These are phyloP conservation scores for Phialophora expanda DNA, from an alignment of 2,329 filamentous ascomycete genomes.

Conservation along the genomic window DNA sequence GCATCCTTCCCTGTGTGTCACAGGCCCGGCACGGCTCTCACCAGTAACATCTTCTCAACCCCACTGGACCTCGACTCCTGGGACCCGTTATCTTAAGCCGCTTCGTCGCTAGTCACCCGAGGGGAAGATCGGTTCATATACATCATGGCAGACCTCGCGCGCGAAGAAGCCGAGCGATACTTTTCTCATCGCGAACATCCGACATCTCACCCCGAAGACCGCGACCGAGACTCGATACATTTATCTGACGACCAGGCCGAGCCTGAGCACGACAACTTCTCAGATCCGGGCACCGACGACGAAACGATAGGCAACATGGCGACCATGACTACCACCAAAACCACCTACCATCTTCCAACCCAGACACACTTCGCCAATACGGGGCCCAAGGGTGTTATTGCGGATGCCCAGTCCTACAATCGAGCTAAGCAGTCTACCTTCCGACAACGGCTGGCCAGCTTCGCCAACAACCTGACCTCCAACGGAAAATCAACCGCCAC, in stretches of 20 bases:
- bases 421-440: constrained; percentile 55
- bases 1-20: not conserved
- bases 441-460: constrained; percentile 47
- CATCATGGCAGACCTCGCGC: constrained; percentile 50
- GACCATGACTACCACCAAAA: constrained; percentile 44
- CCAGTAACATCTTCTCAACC: not conserved
- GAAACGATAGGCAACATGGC: constrained; percentile 45
- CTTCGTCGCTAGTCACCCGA: constrained; percentile 8
- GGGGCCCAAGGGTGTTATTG: constrained; percentile 58
- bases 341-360: constrained; percentile 51
- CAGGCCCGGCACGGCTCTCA: constrained; percentile 1
- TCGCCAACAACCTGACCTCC: constrained; percentile 30
- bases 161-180: constrained; percentile 55
- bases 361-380: constrained; percentile 57
- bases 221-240: constrained; percentile 35
- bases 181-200: constrained; percentile 46
- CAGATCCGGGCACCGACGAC: constrained; percentile 43
- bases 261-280: constrained; percentile 33
- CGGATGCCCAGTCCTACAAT: constrained; percentile 57
- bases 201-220: constrained; percentile 53
- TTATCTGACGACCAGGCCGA: constrained; percentile 36
- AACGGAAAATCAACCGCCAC: constrained; percentile 16
- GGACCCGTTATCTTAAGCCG: constrained; percentile 4
- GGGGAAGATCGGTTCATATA: constrained; percentile 29
- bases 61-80: constrained; percentile 1